Conservation (phyloP, 768 basidiomycete species). For the Mycena galericulata region DNA sequence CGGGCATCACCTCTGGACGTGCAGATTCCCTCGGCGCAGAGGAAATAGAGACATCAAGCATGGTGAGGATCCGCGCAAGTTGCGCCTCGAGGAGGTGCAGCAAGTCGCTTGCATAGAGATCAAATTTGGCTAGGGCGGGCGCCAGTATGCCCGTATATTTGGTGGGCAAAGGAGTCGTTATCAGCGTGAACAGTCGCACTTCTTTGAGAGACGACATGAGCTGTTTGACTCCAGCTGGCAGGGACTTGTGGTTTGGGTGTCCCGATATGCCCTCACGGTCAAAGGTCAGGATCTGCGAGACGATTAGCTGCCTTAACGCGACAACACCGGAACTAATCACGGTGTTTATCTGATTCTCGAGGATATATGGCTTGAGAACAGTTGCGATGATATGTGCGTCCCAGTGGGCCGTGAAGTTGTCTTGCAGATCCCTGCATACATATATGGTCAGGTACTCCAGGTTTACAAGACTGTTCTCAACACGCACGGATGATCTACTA, state of each 20-base stretch:
- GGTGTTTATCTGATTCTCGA: constrained; percentile 68
- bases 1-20: constrained; percentile 41
- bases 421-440: constrained; percentile 67
- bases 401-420: constrained; percentile 80
- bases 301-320: constrained; percentile 8
- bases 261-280: constrained; percentile 81
- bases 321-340: constrained; percentile 54
- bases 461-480: background rate
- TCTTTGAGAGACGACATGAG: constrained; percentile 51
- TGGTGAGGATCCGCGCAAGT: constrained; percentile 29
- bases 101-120: constrained; percentile 45
- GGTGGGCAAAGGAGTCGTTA: constrained; percentile 62
- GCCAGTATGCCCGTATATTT: constrained; percentile 77
- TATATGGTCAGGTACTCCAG: constrained; percentile 17
- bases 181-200: constrained; percentile 66
- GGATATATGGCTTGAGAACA: constrained; percentile 69
- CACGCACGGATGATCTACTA: constrained; percentile 81
- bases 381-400: constrained; percentile 67
- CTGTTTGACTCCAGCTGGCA: constrained; percentile 66
- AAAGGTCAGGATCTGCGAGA: constrained; percentile 83
- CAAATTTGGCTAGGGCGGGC: constrained; percentile 62
- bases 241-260: constrained; percentile 88
- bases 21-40: background rate
- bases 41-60: constrained; percentile 20
- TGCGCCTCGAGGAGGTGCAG: constrained; percentile 41